Conservation (phyloP, 305 asterid species). For the Fraxinus greggii region DNA sequence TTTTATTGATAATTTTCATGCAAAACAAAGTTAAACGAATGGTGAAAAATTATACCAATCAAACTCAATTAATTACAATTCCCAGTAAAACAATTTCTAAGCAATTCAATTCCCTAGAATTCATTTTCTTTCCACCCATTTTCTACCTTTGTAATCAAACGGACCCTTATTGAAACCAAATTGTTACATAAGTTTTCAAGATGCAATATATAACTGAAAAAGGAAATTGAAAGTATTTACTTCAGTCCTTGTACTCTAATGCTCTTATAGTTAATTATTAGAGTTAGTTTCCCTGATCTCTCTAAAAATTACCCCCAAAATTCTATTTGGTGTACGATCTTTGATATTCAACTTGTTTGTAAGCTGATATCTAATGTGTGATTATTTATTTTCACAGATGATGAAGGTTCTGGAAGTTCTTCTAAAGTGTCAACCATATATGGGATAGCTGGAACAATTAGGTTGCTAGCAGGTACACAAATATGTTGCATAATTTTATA, state of each 20-base stretch:
- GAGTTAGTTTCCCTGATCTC: neutral
- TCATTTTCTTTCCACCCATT: too few species aligned
- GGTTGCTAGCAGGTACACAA: slow-evolving; percentile 80
- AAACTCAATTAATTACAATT: too few species aligned
- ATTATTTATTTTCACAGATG: slow-evolving; percentile 38
- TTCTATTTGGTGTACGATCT: neutral
- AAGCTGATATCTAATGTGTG: neutral
- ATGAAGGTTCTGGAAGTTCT: slow-evolving; percentile 49
- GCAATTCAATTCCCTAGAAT: too few species aligned
- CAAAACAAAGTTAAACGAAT: too few species aligned
- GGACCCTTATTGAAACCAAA: slow-evolving; percentile 3
- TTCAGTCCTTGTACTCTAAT: neutral
- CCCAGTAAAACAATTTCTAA: too few species aligned
- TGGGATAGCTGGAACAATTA: slow-evolving; percentile 93
- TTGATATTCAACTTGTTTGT: neutral
- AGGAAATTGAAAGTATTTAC: slow-evolving; percentile 2
- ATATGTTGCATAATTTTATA: slow-evolving; percentile 3
- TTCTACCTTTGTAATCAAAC: too few species aligned
- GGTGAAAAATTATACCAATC: too few species aligned
- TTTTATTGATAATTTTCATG: too few species aligned
- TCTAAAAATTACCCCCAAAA: neutral
- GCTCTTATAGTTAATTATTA: neutral
- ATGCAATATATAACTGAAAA: neutral
- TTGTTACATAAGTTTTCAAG: neutral
- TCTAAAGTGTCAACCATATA: slow-evolving; percentile 62